Conservation (phyloP, 2,329 filamentous ascomycete genomes). For the Arthrobotrys sphaeroides region DNA sequence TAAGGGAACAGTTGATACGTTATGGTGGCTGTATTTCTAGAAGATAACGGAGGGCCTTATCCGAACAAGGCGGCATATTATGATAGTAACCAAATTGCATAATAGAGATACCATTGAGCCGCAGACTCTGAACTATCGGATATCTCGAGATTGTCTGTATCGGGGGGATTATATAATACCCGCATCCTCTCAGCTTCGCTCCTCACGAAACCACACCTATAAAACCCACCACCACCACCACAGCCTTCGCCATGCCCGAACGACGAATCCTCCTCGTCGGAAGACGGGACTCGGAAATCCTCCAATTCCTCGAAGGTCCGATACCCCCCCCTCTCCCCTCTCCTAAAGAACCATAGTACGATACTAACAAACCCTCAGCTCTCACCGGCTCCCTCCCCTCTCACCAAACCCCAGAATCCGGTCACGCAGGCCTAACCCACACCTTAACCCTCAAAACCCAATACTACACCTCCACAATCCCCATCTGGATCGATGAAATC, state of each 20-base stretch:
- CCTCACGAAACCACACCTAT: neutral
- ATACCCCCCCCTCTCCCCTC: neutral
- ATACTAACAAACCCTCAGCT: slow-evolving; percentile 1
- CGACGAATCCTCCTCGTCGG: slow-evolving; percentile 57
- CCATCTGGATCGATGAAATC: slow-evolving; percentile 75
- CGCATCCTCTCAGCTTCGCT: neutral
- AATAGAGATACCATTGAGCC: too few species aligned
- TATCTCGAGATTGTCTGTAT: too few species aligned
- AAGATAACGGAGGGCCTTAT: neutral
- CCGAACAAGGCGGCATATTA: too few species aligned
- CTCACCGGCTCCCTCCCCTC: slow-evolving; percentile 57
- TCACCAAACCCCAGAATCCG: slow-evolving; percentile 59
- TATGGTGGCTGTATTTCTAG: slow-evolving; percentile 4
- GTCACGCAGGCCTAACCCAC: slow-evolving; percentile 72
- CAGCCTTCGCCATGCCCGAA: slow-evolving; percentile 45
- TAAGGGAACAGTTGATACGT: neutral
- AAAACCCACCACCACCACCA: neutral
- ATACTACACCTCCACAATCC: slow-evolving; percentile 71
- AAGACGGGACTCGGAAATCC: slow-evolving; percentile 55
- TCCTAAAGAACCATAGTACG: neutral
- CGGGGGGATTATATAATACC: too few species aligned
- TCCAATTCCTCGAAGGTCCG: slow-evolving; percentile 56
- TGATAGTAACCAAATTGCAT: neutral
- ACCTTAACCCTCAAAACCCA: slow-evolving; percentile 67
- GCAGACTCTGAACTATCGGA: too few species aligned